phyloP scores from a whole-genome alignment of 495 filamentous ascomycete genomes.

The Lasiosphaeria ovina region DNA sequence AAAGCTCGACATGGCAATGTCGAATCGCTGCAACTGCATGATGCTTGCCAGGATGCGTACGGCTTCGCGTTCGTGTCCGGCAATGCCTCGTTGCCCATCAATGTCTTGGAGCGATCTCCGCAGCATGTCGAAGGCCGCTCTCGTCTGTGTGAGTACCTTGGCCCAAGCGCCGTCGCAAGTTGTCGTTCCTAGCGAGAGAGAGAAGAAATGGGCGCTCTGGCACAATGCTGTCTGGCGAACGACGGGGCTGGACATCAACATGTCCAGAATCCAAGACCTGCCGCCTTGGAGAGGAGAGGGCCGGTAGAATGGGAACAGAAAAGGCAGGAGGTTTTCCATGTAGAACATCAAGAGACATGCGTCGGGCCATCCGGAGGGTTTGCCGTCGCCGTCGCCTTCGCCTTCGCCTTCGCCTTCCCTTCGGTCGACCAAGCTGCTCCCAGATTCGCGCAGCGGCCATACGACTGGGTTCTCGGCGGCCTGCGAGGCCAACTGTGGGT shows the following conservation, averaged over 20 bases:
- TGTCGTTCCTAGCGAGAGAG: not conserved
- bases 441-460: not conserved
- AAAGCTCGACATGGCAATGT: not conserved
- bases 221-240: not conserved
- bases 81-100: not conserved
- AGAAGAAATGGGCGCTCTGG: not conserved
- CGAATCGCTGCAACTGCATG: not conserved
- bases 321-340: conserved; percentile 1
- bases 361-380: not conserved
- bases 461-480: not conserved
- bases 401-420: not conserved
- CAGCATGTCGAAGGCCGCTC: not conserved
- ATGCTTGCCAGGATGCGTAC: not conserved
- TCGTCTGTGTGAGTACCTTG: not conserved
- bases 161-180: not conserved
- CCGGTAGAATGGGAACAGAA: not conserved
- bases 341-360: not conserved
- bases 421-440: not conserved
- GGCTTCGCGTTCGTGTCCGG: not conserved
- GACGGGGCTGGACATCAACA: not conserved
- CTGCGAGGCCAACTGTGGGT: not conserved
- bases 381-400: too few species aligned
- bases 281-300: not conserved
- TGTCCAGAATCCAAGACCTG: not conserved
- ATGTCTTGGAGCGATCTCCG: not conserved